Percentiles rank a stretch among this genome's conserved stretches.
Conservation (phyloP, 345 rosid genomes). For the Eucalyptus shirleyi region DNA sequence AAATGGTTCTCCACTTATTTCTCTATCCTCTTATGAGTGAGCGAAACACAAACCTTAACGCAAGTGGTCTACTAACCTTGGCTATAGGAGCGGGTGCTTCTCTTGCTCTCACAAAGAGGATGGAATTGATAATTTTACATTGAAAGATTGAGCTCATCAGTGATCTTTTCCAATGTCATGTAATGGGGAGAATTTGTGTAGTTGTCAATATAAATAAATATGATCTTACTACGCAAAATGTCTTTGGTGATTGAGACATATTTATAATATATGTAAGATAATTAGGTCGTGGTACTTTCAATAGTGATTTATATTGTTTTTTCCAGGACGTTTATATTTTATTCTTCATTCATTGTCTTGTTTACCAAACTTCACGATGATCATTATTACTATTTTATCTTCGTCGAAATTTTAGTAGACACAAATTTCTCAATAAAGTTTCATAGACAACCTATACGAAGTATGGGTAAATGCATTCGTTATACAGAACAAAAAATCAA, state of each 20-base stretch:
- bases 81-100: background rate
- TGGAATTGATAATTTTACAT: no score
- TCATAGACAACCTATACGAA: background rate
- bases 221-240: background rate
- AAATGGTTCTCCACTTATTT: no score
- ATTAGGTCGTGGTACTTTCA: background rate
- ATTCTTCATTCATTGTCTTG: background rate
- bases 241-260: background rate
- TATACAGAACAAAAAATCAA: background rate
- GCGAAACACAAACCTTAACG: background rate
- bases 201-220: background rate
- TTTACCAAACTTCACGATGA: no score
- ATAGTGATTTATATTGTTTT: background rate
- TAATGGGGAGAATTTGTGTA: background rate
- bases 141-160: background rate
- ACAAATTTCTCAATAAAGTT: background rate
- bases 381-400: background rate
- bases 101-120: background rate
- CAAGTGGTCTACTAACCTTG: background rate
- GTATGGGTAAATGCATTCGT: background rate
- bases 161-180: background rate
- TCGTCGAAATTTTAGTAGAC: background rate
- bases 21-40: background rate
- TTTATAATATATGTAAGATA: background rate
- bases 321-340: background rate